A percentile compares a stretch with the other conserved stretches of the same genome.
Conservation (phyloP, 2,329 filamentous ascomycete genomes). For the Cercospora sesami region DNA sequence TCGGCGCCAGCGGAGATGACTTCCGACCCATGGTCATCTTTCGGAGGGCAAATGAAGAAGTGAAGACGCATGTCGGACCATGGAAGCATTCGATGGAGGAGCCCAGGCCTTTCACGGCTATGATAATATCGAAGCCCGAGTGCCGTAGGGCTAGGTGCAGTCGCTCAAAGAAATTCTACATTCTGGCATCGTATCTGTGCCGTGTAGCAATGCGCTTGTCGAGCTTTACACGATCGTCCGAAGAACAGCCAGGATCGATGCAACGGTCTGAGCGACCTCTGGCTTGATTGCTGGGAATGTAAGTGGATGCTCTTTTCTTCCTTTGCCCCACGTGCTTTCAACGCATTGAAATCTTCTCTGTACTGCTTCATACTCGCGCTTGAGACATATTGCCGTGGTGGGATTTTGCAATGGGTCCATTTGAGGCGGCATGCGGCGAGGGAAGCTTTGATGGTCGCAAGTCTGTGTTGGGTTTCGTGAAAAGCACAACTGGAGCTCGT, state of each 20-base stretch:
- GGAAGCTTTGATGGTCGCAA: not conserved
- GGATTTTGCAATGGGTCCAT: not conserved
- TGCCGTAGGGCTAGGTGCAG: not conserved
- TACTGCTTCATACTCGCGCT: not conserved
- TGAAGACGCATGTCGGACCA: not conserved
- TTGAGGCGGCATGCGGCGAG: no score
- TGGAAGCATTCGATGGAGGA: not conserved
- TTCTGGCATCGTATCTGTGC: not conserved
- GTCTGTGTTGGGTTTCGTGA: not conserved
- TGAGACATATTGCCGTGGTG: not conserved
- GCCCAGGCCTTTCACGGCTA: not conserved
- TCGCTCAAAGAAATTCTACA: not conserved
- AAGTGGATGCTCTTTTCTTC: not conserved
- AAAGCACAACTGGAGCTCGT: not conserved
- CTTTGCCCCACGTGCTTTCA: not conserved
- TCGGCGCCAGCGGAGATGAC: slow-evolving; percentile 38
- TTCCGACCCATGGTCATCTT: slow-evolving; percentile 37
- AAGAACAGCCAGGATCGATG: not conserved
- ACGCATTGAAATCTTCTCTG: not conserved
- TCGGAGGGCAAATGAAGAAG: not conserved
- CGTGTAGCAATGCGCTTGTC: not conserved
- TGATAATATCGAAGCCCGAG: not conserved
- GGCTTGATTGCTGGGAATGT: not conserved
- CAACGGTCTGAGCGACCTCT: not conserved
- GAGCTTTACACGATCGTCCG: not conserved